Percentiles rank a stretch among this genome's conserved stretches.
phyloP scores from a whole-genome alignment of 2,329 filamentous ascomycete genomes.

The Macrophomina phaseolina region DNA sequence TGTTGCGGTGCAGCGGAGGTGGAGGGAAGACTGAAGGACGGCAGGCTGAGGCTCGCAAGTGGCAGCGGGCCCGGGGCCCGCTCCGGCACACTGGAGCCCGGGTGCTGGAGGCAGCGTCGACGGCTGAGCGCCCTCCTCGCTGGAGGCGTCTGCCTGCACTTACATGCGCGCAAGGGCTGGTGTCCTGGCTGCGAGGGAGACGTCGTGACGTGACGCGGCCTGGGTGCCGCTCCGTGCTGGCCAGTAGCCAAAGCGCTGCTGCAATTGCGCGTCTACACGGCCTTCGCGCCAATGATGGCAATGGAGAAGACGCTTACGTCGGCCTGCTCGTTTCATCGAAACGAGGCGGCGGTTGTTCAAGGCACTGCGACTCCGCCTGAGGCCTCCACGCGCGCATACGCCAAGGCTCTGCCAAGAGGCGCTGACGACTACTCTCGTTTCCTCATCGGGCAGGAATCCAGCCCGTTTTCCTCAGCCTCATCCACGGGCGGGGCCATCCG shows the following conservation, averaged over 20 bases:
- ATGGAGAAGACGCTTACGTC: not conserved
- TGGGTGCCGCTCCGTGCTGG: not conserved
- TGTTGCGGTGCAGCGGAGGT: not conserved
- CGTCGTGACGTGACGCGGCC: slow-evolving; percentile 13
- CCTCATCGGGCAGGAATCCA: not conserved
- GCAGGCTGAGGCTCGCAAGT: no score
- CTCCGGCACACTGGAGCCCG: not conserved
- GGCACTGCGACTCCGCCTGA: not conserved
- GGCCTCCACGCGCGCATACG: not conserved
- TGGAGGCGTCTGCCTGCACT: no score
- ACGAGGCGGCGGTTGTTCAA: not conserved
- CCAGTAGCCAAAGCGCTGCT: not conserved
- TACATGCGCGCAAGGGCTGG: not conserved
- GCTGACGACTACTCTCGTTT: slow-evolving; percentile 19
- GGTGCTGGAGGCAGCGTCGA: no score
- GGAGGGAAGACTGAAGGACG: not conserved
- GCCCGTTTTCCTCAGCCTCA: slow-evolving; percentile 18
- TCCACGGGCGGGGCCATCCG: slow-evolving; percentile 1
- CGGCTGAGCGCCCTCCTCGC: no score
- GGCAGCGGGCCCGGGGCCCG: no score
- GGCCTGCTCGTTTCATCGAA: slow-evolving; percentile 4
- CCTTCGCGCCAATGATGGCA: slow-evolving; percentile 11
- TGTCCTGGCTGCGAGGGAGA: not conserved
- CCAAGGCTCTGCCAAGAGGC: slow-evolving; percentile 22
- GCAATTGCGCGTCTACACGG: slow-evolving; percentile 9